Evolutionary conservation across 2,329 filamentous ascomycete genomes (phyloP).

Genomic region (Lasiodiplodia hormozganensis): DNA sequence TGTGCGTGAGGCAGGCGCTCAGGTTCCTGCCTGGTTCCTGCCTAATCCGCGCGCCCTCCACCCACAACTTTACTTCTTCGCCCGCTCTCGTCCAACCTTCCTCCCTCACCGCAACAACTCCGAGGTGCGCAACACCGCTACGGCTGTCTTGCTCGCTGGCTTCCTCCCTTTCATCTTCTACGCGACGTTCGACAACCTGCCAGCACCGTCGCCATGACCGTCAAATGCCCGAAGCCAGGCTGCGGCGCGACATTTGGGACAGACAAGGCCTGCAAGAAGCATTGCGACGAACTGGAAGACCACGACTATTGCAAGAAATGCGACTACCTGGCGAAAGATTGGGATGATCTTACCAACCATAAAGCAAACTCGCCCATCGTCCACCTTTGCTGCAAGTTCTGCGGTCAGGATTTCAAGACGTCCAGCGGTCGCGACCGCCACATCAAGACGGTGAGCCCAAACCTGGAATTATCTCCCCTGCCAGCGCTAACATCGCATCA

Average conservation of each 20-base stretch:
- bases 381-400: slow-evolving; percentile 63
- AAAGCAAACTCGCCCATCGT: slow-evolving; percentile 50
- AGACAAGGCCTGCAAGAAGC: slow-evolving; percentile 54
- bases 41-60: not conserved
- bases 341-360: slow-evolving; percentile 55
- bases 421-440: slow-evolving; percentile 59
- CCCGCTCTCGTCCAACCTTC: not conserved
- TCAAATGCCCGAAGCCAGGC: slow-evolving; percentile 52
- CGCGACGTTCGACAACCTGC: not conserved
- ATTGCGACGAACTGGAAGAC: slow-evolving; percentile 55
- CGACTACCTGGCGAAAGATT: slow-evolving; percentile 53
- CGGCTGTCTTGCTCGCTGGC: not conserved
- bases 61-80: not conserved
- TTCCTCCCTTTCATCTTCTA: not conserved
- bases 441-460: slow-evolving; percentile 54
- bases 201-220: not conserved
- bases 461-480: not conserved
- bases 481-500: slow-evolving; percentile 14
- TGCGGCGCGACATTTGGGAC: slow-evolving; percentile 57
- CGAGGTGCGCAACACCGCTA: not conserved
- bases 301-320: slow-evolving; percentile 57
- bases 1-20: not conserved
- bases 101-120: not conserved
- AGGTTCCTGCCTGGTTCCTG: not conserved
- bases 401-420: slow-evolving; percentile 63